Base-by-base conservation (phyloP, 768 basidiomycete species). In the Phanerochaete carnosa region DNA sequence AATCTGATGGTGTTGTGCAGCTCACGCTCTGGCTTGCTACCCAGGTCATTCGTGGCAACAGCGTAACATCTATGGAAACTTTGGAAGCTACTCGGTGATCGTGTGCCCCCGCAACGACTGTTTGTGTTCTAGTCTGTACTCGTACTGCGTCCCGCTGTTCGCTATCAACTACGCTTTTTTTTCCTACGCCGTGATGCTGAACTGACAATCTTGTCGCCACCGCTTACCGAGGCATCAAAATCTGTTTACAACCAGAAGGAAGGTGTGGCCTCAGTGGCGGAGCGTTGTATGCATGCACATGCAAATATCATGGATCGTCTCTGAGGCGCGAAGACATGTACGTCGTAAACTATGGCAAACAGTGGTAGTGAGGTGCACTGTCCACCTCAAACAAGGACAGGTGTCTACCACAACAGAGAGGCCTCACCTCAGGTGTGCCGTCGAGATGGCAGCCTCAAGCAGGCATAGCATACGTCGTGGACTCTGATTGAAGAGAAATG, bases 31-130 rank as follows among this genome's bases (percentile, higher is more conserved):
- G 19, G 39, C 57, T 55, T 63, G 25, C 60, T 8, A 45, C 23
- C 55, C 74, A 98, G 95, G 94, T 98, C 65, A 92, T 98, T 69
- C 91, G 95, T 45, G 95, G 95, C 52, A 98, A 96, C 78, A 95
- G 92, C 61, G 94, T 98, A 47, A 94, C 94, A 57, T 94, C 92
- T 60, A 95, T 97, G 90, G 95, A 98, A 74, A 90, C 84, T 23
- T 70, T 92, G 56, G 92, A 93, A 73, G 79, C 86, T 26, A 81
- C 80, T 25, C 80, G 83, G 64, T 74, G 65, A 69, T 29, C 29
- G 32, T 50, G 46, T 33, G 25, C 28, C 50, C 49, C 58, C 45
- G 58, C 60, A 63, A 58, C 57, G 57, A 8, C 12, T 55, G 12
- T 13, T 45, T 65, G 61, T 58, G 60, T 49, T 47, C 26, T 54